These are phyloP conservation scores for Plasmodium adleri DNA, from an alignment of 169 alveolate genomes.

Conservation along the genomic window DNA sequence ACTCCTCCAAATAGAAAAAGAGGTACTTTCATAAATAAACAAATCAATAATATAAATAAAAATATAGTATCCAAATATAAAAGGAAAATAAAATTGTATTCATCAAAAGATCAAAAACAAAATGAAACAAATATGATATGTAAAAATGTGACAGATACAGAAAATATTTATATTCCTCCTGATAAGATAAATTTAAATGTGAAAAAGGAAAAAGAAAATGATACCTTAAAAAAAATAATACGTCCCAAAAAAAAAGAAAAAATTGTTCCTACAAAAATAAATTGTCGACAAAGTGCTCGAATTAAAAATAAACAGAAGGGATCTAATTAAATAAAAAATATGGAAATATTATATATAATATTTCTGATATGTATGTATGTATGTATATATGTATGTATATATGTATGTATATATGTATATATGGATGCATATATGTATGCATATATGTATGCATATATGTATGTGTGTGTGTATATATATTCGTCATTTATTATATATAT, in stretches of 20 bases:
- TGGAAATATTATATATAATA: neutral
- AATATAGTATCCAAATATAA: conserved; percentile 53
- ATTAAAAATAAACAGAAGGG: conserved; percentile 24
- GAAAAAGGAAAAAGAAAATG: conserved; percentile 20
- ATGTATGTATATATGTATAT: too few relatives aligned
- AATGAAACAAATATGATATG: conserved; percentile 15
- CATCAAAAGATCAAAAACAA: conserved; percentile 17
- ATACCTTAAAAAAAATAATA: conserved; percentile 39
- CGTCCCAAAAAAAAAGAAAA: conserved; percentile 50
- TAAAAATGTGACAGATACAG: conserved; percentile 5
- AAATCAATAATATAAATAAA: conserved; percentile 13
- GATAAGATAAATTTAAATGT: conserved; percentile 33
- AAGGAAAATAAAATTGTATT: conserved; percentile 54
- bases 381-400: too few relatives aligned
- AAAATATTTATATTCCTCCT: conserved; percentile 63
- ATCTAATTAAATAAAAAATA: neutral
- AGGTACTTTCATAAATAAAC: conserved; percentile 35
- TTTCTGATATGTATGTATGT: too few relatives aligned
- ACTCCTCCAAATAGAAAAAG: conserved; percentile 2
- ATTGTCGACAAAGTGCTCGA: conserved; percentile 58
- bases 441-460: too few relatives aligned
- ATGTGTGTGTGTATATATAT: too few relatives aligned
- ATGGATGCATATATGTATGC: too few relatives aligned
- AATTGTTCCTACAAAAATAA: conserved; percentile 17
- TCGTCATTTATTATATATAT: too few relatives aligned